These are phyloP conservation scores for Suillus alpinus DNA, from an alignment of 768 basidiomycete genomes.

Conservation along the genomic window DNA sequence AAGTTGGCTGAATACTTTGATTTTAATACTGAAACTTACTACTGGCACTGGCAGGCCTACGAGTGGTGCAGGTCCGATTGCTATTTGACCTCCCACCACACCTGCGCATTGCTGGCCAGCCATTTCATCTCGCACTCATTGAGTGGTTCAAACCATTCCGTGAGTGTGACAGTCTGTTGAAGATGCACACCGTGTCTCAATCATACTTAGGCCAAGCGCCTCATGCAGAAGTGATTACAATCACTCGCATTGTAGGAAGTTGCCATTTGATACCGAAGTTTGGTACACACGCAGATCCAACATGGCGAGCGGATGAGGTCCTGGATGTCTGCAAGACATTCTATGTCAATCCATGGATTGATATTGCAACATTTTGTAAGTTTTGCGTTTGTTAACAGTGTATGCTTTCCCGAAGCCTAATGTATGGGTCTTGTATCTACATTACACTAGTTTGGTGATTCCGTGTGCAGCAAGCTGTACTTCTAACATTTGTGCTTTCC, in stretches of 20 bases:
- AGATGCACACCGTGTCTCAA: no score
- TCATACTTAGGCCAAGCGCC: no score
- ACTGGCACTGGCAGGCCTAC: slow-evolving; percentile 5
- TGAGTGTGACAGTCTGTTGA: background rate
- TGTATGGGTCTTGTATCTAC: no score
- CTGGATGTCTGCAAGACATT: background rate
- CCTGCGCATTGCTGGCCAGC: background rate
- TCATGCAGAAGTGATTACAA: no score
- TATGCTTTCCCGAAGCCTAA: no score
- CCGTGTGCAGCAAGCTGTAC: no score
- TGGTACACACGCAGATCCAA: no score
- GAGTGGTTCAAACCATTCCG: slow-evolving; percentile 27
- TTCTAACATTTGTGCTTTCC: no score
- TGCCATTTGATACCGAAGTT: no score
- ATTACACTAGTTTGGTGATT: no score
- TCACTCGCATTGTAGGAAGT: no score
- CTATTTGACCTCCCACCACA: slow-evolving; percentile 11
- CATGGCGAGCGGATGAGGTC: background rate
- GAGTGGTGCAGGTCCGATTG: slow-evolving; percentile 11
- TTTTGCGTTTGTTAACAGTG: no score
- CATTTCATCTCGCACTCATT: slow-evolving; percentile 20
- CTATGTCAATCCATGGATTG: background rate
- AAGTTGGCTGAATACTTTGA: background rate
- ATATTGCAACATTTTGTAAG: background rate
- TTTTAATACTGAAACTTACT: background rate